These are phyloP conservation scores for Penicillium sp. DNA, from an alignment of 2,329 filamentous ascomycete species.

Conservation along the genomic window DNA sequence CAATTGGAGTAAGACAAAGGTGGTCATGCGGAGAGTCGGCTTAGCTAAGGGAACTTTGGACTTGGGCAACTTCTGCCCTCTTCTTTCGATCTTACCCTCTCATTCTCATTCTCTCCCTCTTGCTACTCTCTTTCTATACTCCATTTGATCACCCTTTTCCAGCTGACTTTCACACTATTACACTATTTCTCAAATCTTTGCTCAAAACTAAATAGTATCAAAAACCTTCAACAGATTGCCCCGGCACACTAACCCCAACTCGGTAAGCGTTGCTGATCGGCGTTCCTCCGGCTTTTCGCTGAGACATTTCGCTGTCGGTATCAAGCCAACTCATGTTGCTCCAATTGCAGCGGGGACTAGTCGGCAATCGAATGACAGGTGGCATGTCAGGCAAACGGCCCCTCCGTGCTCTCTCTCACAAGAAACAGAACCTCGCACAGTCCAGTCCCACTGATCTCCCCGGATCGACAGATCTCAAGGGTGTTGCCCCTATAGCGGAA, in stretches of 20 bases:
- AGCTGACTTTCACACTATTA: too few species aligned
- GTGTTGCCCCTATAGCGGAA: slow-evolving; percentile 7
- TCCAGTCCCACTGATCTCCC: slow-evolving; percentile 9
- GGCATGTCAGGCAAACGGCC: background rate
- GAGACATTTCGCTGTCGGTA: slow-evolving; percentile 19
- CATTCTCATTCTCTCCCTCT: too few species aligned
- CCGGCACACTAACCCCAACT: slow-evolving; percentile 10
- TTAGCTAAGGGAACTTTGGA: too few species aligned
- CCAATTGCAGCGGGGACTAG: slow-evolving; percentile 12
- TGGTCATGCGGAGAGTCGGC: background rate
- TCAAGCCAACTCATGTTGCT: background rate
- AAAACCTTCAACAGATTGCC: too few species aligned
- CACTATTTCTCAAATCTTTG: too few species aligned
- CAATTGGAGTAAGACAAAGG: too few species aligned
- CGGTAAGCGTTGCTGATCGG: slow-evolving; percentile 16
- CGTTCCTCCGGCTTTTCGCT: slow-evolving; percentile 9
- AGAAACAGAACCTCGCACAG: background rate
- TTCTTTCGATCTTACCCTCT: too few species aligned
- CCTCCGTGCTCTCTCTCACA: background rate
- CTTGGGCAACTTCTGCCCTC: too few species aligned
- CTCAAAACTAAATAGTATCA: too few species aligned
- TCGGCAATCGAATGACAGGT: slow-evolving; percentile 8
- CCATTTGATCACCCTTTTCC: too few species aligned
- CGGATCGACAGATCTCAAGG: slow-evolving; percentile 16
- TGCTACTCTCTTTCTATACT: too few species aligned